Percentiles rank a stretch among this genome's conserved stretches.
Conservation (phyloP, 2,329 filamentous ascomycete species). For the Botrytis tulipae region DNA sequence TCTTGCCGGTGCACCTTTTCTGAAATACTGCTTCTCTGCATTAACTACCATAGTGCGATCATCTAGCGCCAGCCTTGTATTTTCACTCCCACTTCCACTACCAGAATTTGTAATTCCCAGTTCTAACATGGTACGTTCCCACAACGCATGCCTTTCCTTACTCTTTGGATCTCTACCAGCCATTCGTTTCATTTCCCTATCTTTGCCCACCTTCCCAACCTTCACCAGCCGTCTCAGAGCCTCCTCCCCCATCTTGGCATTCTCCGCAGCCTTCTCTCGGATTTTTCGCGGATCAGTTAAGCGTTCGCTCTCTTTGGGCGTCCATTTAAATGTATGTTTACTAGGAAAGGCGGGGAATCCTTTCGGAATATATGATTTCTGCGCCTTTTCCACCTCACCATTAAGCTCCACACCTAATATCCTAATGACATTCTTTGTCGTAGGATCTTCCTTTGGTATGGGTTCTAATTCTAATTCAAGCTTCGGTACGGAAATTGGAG, state of each 20-base stretch:
- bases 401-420: conserved; percentile 53
- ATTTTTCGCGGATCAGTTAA: conserved; percentile 56
- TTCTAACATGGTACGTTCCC: conserved; percentile 58
- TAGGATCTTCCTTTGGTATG: conserved; percentile 42
- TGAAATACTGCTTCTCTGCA: conserved; percentile 51
- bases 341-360: conserved; percentile 62
- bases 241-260: conserved; percentile 61
- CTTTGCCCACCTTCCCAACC: conserved; percentile 62
- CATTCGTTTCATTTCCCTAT: conserved; percentile 59
- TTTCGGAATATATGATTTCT: conserved; percentile 55
- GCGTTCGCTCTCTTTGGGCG: conserved; percentile 47
- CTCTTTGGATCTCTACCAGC: conserved; percentile 50
- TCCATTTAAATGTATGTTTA: conserved; percentile 62
- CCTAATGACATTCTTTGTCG: conserved; percentile 43
- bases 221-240: conserved; percentile 58
- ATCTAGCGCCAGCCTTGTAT: conserved; percentile 43
- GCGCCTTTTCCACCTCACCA: conserved; percentile 55
- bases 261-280: conserved; percentile 57
- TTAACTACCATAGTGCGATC: conserved; percentile 67
- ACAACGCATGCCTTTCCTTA: conserved; percentile 56
- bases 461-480: conserved; percentile 39
- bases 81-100: conserved; percentile 28
- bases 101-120: conserved; percentile 24
- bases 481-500: conserved; percentile 46
- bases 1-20: conserved; percentile 42